Evolutionary conservation across 1,284 basidiomycete genomes (phyloP).

Genomic region (Sanghuangporus baumii): DNA sequence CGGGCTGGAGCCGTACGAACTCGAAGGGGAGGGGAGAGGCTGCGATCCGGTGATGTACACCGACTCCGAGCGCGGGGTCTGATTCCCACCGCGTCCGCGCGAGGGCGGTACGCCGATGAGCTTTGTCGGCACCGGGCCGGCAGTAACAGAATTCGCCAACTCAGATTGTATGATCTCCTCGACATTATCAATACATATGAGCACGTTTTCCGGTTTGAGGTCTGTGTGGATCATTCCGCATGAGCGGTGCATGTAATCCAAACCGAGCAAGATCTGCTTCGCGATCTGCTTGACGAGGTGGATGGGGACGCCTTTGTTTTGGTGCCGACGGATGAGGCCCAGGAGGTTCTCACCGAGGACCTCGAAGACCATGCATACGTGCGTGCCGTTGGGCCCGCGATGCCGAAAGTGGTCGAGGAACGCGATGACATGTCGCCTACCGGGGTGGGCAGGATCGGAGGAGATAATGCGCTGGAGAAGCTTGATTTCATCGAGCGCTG

Average conservation of each 20-base stretch:
- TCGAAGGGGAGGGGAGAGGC: slow-evolving; percentile 79
- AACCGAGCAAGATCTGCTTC: slow-evolving; percentile 90
- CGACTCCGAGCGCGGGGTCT: slow-evolving; percentile 88
- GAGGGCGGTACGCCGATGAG: slow-evolving; percentile 94
- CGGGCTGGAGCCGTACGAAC: slow-evolving; percentile 66
- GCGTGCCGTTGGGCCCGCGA: slow-evolving; percentile 92
- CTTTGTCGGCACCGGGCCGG: slow-evolving; percentile 55
- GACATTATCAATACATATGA: slow-evolving; percentile 97
- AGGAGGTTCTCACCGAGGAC: slow-evolving; percentile 98
- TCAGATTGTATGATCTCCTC: slow-evolving; percentile 91
- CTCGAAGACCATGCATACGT: slow-evolving; percentile 99
- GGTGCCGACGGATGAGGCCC: slow-evolving; percentile 94
- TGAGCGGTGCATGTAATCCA: slow-evolving; percentile 97
- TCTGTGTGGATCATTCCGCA: slow-evolving; percentile 96
- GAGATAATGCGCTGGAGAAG: slow-evolving; percentile 93
- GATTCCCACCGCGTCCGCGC: slow-evolving; percentile 94
- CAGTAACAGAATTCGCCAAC: slow-evolving; percentile 51
- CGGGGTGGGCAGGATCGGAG: slow-evolving; percentile 73
- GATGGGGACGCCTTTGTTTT: slow-evolving; percentile 92
- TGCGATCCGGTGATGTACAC: slow-evolving; percentile 93
- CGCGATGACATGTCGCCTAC: slow-evolving; percentile 84
- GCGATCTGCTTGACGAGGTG: slow-evolving; percentile 94
- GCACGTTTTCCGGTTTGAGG: slow-evolving; percentile 96
- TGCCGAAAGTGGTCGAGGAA: slow-evolving; percentile 97
- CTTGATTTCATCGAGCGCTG: slow-evolving; percentile 98